Evolutionary conservation across 371 early-diverging fungal species (phyloP).

Genomic region (Mortierella sp.): DNA sequence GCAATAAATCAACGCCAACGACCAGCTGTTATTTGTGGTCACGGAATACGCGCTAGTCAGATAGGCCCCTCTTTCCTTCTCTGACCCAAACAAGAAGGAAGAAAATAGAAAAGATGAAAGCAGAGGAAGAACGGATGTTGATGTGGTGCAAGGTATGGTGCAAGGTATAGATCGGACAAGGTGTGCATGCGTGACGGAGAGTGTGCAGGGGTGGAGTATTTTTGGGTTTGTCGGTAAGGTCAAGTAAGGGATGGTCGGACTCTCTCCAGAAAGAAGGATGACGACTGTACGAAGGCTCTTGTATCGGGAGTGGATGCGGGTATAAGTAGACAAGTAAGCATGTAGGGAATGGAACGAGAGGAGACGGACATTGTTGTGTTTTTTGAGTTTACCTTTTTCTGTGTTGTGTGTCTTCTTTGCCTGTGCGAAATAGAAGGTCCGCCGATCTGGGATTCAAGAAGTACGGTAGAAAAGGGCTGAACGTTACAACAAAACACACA

Average conservation of each 20-base stretch:
- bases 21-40: neutral
- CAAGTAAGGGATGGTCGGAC: neutral
- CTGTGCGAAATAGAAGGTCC: slow-evolving; percentile 6
- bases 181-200: neutral
- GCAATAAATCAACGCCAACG: neutral
- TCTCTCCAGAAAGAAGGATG: neutral
- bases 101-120: neutral
- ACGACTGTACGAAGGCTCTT: neutral
- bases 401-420: neutral
- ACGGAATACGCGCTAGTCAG: neutral
- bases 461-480: neutral
- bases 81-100: neutral
- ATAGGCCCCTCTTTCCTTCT: neutral
- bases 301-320: neutral
- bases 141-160: neutral
- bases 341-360: neutral
- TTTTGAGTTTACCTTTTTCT: slow-evolving; percentile 2
- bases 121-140: neutral
- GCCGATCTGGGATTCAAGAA: neutral
- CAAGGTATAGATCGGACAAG: neutral
- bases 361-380: neutral
- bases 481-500: neutral
- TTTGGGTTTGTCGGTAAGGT: neutral
- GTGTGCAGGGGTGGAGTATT: neutral
- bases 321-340: neutral